A percentile compares a stretch with the other conserved stretches of the same genome.
These are phyloP conservation scores for Russula olivacea DNA, from an alignment of 768 basidiomycete species.

Conservation along the genomic window DNA sequence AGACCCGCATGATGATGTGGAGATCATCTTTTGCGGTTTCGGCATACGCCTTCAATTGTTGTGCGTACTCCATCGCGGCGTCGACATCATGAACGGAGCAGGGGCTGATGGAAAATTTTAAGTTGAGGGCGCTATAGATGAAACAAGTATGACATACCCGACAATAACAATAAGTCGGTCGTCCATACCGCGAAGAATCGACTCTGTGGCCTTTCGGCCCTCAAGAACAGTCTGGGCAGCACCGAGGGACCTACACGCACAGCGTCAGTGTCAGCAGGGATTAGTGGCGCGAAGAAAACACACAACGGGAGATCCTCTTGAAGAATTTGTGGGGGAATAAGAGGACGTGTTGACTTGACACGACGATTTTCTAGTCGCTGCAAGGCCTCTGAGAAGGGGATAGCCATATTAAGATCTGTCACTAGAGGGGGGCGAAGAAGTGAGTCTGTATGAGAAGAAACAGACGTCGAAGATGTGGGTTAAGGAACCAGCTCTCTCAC, in stretches of 20 bases:
- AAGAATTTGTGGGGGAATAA: constrained; percentile 92
- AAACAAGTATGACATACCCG: constrained; percentile 46
- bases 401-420: constrained; percentile 53
- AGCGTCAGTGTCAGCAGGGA: constrained; percentile 22
- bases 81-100: constrained; percentile 92
- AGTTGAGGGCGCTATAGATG: not conserved
- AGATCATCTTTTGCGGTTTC: constrained; percentile 78
- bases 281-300: constrained; percentile 28
- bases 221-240: constrained; percentile 87
- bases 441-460: not conserved
- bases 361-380: constrained; percentile 79
- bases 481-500: constrained; percentile 15
- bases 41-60: constrained; percentile 71
- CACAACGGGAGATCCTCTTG: constrained; percentile 90
- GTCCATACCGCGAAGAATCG: constrained; percentile 77
- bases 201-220: constrained; percentile 73
- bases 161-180: constrained; percentile 91
- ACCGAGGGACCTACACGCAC: constrained; percentile 51
- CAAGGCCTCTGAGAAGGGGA: constrained; percentile 75
- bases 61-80: constrained; percentile 83
- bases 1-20: constrained; percentile 95
- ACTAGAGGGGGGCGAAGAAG: constrained; percentile 32
- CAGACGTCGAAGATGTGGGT: not conserved
- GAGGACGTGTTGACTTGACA: constrained; percentile 78
- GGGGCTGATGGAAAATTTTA: constrained; percentile 44